A percentile compares a stretch with the other conserved stretches of the same genome.
phyloP scores from a whole-genome alignment of 306 rosid species.

The Pueraria montana region DNA sequence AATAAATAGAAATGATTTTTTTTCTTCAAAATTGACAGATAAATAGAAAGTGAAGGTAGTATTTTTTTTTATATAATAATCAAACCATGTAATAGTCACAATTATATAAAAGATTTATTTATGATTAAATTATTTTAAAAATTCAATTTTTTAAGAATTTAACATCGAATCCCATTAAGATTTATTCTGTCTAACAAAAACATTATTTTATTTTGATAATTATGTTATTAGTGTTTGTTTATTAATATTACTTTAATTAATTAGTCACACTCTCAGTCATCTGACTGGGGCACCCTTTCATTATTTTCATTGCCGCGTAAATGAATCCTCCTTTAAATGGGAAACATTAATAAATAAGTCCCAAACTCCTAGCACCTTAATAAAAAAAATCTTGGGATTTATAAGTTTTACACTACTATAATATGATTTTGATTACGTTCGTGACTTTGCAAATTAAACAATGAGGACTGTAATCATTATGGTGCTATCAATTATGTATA shows the following conservation, averaged over 20 bases:
- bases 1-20: no score
- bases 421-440: constrained; percentile 38
- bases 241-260: constrained; percentile 17
- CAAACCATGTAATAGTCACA: neutral
- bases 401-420: neutral
- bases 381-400: neutral
- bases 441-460: constrained; percentile 24
- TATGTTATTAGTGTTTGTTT: neutral
- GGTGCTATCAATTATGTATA: neutral
- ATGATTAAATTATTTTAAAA: neutral
- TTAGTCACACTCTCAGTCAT: neutral
- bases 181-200: constrained; percentile 4
- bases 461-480: constrained; percentile 41
- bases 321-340: constrained; percentile 13
- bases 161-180: constrained; percentile 9
- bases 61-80: neutral
- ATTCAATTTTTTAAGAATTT: neutral
- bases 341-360: neutral
- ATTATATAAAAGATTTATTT: neutral
- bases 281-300: constrained; percentile 32
- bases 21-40: neutral
- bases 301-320: constrained; percentile 43
- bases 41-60: no score
- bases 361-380: neutral
- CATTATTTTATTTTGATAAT: constrained; percentile 26